Conservation (phyloP, 805 yeast genomes). For the Phaffomyces thermotolerans region DNA sequence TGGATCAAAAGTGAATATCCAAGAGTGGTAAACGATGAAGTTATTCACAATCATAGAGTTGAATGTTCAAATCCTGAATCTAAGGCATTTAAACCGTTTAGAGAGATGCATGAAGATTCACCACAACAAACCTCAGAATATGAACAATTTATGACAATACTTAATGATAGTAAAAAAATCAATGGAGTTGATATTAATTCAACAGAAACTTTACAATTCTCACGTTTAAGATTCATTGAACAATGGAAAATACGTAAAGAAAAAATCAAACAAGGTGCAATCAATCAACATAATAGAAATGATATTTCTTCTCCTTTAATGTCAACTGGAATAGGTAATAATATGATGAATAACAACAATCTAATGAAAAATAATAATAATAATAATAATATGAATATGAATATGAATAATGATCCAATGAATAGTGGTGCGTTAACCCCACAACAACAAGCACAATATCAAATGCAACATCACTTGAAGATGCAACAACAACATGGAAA, state of each 20-base stretch:
- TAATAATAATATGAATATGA: background rate
- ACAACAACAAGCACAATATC: slow-evolving; percentile 25
- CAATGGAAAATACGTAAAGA: slow-evolving; percentile 69
- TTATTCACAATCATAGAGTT: slow-evolving; percentile 33
- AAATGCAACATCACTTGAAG: slow-evolving; percentile 23
- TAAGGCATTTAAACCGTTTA: slow-evolving; percentile 35
- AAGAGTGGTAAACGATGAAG: slow-evolving; percentile 23
- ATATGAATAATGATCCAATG: too few species aligned
- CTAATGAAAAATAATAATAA: background rate
- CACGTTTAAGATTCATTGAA: slow-evolving; percentile 82
- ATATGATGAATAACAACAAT: background rate
- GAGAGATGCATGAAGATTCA: slow-evolving; percentile 56
- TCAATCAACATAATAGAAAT: slow-evolving; percentile 15
- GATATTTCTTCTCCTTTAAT: slow-evolving; percentile 3
- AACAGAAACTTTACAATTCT: slow-evolving; percentile 52
- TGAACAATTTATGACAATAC: slow-evolving; percentile 80
- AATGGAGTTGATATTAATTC: slow-evolving; percentile 21
- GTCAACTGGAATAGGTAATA: slow-evolving; percentile 4
- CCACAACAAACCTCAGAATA: slow-evolving; percentile 78
- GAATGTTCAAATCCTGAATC: slow-evolving; percentile 31
- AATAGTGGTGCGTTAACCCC: slow-evolving; percentile 9
- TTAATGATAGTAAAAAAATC: slow-evolving; percentile 36
- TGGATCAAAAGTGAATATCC: slow-evolving; percentile 30
- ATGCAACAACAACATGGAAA: slow-evolving; percentile 20
- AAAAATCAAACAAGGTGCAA: slow-evolving; percentile 38